phyloP scores from a whole-genome alignment of 768 basidiomycete species.

The Crassisporium funariophilum region DNA sequence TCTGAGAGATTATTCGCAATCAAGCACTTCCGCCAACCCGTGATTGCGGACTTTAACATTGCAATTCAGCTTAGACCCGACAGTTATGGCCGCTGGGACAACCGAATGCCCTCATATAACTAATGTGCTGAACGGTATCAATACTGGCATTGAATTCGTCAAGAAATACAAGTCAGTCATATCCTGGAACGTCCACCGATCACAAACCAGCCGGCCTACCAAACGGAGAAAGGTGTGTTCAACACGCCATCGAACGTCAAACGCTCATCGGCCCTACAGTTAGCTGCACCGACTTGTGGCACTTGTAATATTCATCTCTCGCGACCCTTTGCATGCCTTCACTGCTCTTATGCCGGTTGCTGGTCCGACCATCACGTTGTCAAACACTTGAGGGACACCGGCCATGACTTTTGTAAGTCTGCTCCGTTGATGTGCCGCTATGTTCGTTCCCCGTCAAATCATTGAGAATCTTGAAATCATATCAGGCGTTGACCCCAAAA shows the following conservation, averaged over 20 bases:
- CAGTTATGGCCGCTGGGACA: not conserved
- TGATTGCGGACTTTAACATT: too few species aligned
- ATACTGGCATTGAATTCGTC: not conserved
- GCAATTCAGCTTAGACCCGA: too few species aligned
- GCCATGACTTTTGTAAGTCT: conserved; percentile 71
- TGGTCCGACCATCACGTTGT: conserved; percentile 63
- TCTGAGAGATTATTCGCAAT: too few species aligned
- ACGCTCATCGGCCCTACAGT: conserved; percentile 27
- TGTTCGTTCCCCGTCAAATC: too few species aligned
- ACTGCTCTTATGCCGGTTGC: conserved; percentile 72
- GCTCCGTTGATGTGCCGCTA: not conserved
- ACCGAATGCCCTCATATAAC: not conserved
- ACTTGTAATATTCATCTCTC: conserved; percentile 57
- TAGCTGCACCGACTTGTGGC: conserved; percentile 62
- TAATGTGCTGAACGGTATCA: not conserved
- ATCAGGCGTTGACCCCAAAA: conserved; percentile 71
- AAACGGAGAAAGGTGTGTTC: conserved; percentile 68
- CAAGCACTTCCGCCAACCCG: too few species aligned
- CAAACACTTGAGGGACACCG: conserved; percentile 55
- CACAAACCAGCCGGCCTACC: conserved; percentile 46
- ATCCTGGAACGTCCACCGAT: conserved; percentile 53
- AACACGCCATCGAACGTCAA: not conserved
- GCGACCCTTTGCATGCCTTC: conserved; percentile 71
- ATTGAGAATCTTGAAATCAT: conserved; percentile 5
- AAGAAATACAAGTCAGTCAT: conserved; percentile 22